These are phyloP conservation scores for Ramaria sp. DNA, from an alignment of 768 basidiomycete genomes.

Conservation along the genomic window DNA sequence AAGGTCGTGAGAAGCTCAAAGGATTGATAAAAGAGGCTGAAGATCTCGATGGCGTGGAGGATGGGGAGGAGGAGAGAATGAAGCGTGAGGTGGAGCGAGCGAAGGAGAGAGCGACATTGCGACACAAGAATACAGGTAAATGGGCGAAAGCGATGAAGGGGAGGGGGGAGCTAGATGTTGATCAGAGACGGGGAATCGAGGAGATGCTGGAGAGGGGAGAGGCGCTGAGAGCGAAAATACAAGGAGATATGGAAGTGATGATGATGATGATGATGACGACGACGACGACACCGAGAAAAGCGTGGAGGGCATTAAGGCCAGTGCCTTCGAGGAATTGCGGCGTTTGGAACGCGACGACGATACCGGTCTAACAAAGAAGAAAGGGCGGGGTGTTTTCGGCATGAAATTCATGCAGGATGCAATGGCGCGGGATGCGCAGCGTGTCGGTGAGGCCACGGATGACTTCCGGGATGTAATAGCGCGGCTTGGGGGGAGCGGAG, in stretches of 20 bases:
- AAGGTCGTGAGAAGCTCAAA: constrained; percentile 50
- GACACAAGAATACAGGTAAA: constrained; percentile 81
- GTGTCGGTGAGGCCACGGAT: constrained; percentile 52
- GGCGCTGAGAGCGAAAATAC: constrained; percentile 65
- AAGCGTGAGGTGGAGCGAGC: constrained; percentile 75
- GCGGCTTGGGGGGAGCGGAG: constrained; percentile 23
- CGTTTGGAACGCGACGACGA: constrained; percentile 21
- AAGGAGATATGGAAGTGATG: constrained; percentile 40
- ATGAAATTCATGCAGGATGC: constrained; percentile 99
- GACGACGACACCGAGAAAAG: constrained; percentile 19
- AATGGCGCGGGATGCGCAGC: constrained; percentile 50
- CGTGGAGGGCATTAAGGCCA: constrained; percentile 43
- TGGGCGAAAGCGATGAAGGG: constrained; percentile 73
- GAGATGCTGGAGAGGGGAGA: constrained; percentile 84
- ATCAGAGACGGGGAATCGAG: constrained; percentile 57
- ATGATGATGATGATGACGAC: constrained; percentile 24
- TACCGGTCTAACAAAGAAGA: constrained; percentile 19
- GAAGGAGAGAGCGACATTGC: constrained; percentile 78
- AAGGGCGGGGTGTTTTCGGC: constrained; percentile 66
- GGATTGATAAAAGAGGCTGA: constrained; percentile 40
- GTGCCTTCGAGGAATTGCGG: constrained; percentile 71
- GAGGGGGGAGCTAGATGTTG: constrained; percentile 55
- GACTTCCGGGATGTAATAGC: constrained; percentile 68
- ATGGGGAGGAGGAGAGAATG: constrained; percentile 40
- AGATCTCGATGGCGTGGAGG: constrained; percentile 35